A percentile compares a stretch with the other conserved stretches of the same genome.
Conservation (phyloP, 495 filamentous ascomycete species). For the Talaromyces nanjingensis region DNA sequence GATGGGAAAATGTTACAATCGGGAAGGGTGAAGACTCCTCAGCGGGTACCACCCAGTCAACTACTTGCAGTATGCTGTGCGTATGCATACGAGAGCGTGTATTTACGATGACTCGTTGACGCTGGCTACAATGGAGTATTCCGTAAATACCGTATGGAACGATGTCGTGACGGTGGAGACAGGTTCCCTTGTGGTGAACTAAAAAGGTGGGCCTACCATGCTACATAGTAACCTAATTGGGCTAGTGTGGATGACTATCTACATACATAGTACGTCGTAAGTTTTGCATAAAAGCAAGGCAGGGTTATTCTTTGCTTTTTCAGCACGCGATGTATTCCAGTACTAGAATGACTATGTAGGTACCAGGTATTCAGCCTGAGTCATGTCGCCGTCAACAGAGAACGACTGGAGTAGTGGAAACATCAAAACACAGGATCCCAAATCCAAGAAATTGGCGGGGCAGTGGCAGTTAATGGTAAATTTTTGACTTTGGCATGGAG, state of each 20-base stretch:
- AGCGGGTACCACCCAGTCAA: not conserved
- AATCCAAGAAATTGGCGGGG: not conserved
- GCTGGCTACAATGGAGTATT: no score
- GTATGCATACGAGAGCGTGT: not conserved
- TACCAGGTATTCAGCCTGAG: not conserved
- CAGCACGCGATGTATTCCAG: not conserved
- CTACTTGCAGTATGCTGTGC: not conserved
- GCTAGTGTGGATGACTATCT: not conserved
- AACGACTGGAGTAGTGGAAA: not conserved
- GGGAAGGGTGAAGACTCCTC: not conserved
- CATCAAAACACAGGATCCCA: not conserved
- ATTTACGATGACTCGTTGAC: not conserved
- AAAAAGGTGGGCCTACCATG: not conserved
- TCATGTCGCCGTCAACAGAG: not conserved
- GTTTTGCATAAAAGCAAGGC: conserved; percentile 4
- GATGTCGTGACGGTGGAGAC: not conserved
- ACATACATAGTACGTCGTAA: not conserved
- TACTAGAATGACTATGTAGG: not conserved
- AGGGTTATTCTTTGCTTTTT: not conserved
- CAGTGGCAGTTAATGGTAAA: not conserved
- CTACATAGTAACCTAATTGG: not conserved
- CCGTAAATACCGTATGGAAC: not conserved
- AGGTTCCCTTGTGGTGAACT: not conserved
- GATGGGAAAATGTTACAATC: not conserved
- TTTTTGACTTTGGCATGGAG: not conserved